Evolutionary conservation across 2,329 filamentous ascomycete species (phyloP).

Genomic region (Alternaria alternata): DNA sequence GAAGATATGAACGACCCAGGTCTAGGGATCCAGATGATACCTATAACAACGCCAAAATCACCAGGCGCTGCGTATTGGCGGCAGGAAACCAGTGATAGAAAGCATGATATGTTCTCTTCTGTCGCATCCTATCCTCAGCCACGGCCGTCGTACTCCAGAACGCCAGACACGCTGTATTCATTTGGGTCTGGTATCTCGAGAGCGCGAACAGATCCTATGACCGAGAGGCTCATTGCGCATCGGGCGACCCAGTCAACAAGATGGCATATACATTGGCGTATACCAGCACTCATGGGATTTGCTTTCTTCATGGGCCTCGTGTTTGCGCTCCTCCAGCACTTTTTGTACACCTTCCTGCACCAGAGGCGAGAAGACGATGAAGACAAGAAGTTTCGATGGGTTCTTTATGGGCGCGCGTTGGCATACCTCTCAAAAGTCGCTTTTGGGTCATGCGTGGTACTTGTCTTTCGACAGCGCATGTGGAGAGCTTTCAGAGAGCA

Average conservation of each 20-base stretch:
- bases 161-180: constrained; percentile 32
- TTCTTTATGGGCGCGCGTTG: constrained; percentile 46
- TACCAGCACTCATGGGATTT: constrained; percentile 35
- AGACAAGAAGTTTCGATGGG: constrained; percentile 41
- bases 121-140: constrained; percentile 17
- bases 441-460: constrained; percentile 42
- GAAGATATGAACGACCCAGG: constrained; percentile 30
- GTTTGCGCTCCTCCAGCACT: constrained; percentile 43
- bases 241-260: constrained; percentile 41
- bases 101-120: constrained; percentile 29
- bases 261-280: constrained; percentile 51
- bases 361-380: constrained; percentile 34
- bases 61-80: constrained; percentile 31
- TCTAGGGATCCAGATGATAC: constrained; percentile 39
- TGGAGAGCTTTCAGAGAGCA: constrained; percentile 46
- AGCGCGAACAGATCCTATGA: constrained; percentile 40
- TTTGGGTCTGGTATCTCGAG: constrained; percentile 32
- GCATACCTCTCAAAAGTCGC: constrained; percentile 48
- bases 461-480: constrained; percentile 47
- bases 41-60: constrained; percentile 32
- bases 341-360: constrained; percentile 43
- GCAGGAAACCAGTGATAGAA: constrained; percentile 21
- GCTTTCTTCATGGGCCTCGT: constrained; percentile 40
- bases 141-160: constrained; percentile 26
- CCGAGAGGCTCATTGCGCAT: constrained; percentile 41